Evolutionary conservation across 768 basidiomycete genomes (phyloP), one percentile per base, ranked within the genome.

Genomic region (Hericium erinaceus): DNA sequence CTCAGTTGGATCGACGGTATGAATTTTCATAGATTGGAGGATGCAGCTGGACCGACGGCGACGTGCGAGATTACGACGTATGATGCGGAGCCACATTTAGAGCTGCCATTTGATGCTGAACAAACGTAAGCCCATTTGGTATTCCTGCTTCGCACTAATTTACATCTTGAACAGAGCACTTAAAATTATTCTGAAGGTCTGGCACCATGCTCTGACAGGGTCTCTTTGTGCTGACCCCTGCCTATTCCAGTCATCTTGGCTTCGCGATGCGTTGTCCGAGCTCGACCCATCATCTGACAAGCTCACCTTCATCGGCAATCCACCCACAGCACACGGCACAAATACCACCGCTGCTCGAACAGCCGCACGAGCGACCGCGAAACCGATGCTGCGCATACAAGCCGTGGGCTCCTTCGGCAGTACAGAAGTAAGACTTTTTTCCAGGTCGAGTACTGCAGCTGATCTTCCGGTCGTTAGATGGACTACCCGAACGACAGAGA

Each of bases 401-500:
- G 91, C 89, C 0, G 79, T 77, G 6, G 92, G 94, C 4, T 81
- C 84, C 33, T 90, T 90, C 68, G 95, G 93, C 4, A 88, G 80
- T 60, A 89, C 90, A 1, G 90, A 95, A 77, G 92, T 89, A 48
- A 39, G n/a, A 41, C 40, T 44, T 12, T n/a, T 28, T 15, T 10
- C 22, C n/a, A n/a, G n/a, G n/a, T n/a, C n/a, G 26, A 24, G 12
- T 18, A 8, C 4, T 39, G 48, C n/a, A 37, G 20, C 38, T 55
- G 12, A 46, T 39, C 18, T 52, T 18, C 33, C 16, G 40, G 41
- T 16, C 4, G 15, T 33, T 64, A 95, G 92, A 91, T 98, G 85
- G 95, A 99, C 71, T 98, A 95, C 61, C 93, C 93, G 3, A 93
- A 91, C 64, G 93, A 95, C 65, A 79, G 80, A 51, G 93, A 97